Evolutionary conservation across 2,329 filamentous ascomycete genomes (phyloP).

Genomic region (Sporothrix inflata): DNA sequence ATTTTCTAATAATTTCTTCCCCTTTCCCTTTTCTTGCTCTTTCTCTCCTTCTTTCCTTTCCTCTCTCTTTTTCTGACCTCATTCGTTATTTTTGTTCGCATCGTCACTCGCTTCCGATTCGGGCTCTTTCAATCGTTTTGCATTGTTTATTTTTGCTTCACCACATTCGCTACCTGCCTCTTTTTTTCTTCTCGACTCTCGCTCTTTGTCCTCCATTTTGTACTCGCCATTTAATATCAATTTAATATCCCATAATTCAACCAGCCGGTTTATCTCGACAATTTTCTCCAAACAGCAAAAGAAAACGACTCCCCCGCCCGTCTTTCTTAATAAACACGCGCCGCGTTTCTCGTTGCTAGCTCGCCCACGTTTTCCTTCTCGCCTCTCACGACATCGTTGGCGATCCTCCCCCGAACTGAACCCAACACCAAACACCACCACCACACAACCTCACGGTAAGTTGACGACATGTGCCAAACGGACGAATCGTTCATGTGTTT

Average conservation of each 20-base stretch:
- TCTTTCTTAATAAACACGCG: slow-evolving; percentile 11
- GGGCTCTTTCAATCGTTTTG: not conserved
- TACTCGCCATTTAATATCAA: slow-evolving; percentile 1
- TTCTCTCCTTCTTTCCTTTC: not conserved
- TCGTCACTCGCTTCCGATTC: slow-evolving; percentile 19
- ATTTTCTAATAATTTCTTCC: not conserved
- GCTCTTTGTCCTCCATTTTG: not conserved
- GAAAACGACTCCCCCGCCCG: not conserved
- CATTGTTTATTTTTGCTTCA: not conserved
- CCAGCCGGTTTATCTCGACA: slow-evolving; percentile 3
- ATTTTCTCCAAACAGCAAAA: not conserved
- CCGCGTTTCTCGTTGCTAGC: not conserved
- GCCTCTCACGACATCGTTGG: slow-evolving; percentile 3
- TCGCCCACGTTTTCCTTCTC: not conserved
- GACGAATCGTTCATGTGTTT: not conserved
- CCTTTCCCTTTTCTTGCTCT: not conserved
- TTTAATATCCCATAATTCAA: slow-evolving; percentile 16
- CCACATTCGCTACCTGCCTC: slow-evolving; percentile 1
- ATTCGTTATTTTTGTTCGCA: not conserved
- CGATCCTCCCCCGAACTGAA: not conserved
- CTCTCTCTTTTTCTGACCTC: not conserved
- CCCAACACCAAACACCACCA: slow-evolving; percentile 4
- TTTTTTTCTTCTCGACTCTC: slow-evolving; percentile 20
- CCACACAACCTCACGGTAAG: not conserved
- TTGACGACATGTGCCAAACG: not conserved